These are phyloP conservation scores for Choanephora cucurbitarum DNA, from an alignment of 371 early-diverging fungal genomes.

Conservation along the genomic window DNA sequence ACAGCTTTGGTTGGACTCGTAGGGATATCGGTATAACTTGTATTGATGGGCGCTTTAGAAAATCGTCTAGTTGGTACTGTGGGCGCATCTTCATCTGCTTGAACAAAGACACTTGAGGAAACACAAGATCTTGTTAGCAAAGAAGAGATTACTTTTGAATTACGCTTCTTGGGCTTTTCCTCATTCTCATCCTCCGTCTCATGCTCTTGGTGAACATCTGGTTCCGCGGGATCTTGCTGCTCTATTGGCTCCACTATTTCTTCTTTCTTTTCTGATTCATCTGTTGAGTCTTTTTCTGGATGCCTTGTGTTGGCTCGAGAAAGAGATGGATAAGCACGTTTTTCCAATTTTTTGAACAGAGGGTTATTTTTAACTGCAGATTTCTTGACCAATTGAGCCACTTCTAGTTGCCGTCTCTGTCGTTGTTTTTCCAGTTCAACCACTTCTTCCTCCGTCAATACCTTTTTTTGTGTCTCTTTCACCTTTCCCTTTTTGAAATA, in stretches of 20 bases:
- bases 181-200: neutral
- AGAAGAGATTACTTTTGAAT: constrained; percentile 36
- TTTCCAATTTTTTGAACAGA: constrained; percentile 35
- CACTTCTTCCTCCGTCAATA: constrained; percentile 21
- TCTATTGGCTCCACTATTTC: neutral
- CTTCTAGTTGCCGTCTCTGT: constrained; percentile 20
- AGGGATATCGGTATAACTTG: neutral
- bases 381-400: constrained; percentile 25
- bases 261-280: neutral
- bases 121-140: constrained; percentile 38
- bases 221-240: neutral
- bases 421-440: constrained; percentile 17
- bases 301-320: neutral
- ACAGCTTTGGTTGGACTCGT: no score
- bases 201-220: neutral
- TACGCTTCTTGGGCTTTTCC: constrained; percentile 6
- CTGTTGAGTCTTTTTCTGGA: neutral
- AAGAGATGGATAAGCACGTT: constrained; percentile 15
- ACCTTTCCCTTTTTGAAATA: constrained; percentile 30
- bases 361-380: constrained; percentile 41
- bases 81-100: constrained; percentile 16
- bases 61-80: neutral
- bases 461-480: constrained; percentile 30
- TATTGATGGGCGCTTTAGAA: neutral
- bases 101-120: constrained; percentile 42